A percentile compares a stretch with the other conserved stretches of the same genome.
Conservation (phyloP, 2,329 filamentous ascomycete genomes). For the Alternaria atra region DNA sequence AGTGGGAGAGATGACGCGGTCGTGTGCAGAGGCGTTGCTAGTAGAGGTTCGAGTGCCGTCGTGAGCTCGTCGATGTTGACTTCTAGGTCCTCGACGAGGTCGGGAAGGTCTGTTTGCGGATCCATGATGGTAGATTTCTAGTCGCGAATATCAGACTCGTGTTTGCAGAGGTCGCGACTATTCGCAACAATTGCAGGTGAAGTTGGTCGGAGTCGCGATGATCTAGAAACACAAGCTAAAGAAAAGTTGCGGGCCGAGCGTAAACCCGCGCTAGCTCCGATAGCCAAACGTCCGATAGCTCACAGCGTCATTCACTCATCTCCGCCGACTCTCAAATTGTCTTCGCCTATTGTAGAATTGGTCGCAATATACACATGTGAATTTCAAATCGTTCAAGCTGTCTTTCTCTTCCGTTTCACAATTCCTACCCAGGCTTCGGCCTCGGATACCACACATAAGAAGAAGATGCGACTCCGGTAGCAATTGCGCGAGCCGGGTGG, state of each 20-base stretch:
- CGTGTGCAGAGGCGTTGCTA: constrained; percentile 70
- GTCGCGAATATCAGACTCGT: not conserved
- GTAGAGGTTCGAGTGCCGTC: constrained; percentile 75
- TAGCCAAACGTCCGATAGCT: constrained; percentile 7
- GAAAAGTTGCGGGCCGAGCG: constrained; percentile 39
- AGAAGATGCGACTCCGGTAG: constrained; percentile 55
- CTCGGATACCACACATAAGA: constrained; percentile 54
- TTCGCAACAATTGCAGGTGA: constrained; percentile 1
- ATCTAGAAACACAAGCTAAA: constrained; percentile 10
- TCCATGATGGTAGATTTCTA: constrained; percentile 56
- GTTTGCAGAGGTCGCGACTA: not conserved
- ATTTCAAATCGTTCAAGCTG: constrained; percentile 50
- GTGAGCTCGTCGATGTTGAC: constrained; percentile 82
- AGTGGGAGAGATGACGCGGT: constrained; percentile 82
- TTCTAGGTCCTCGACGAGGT: constrained; percentile 77
- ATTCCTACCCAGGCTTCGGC: constrained; percentile 56
- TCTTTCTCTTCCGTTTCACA: constrained; percentile 51
- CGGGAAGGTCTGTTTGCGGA: constrained; percentile 64
- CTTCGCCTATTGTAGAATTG: not conserved
- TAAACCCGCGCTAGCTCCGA: constrained; percentile 29
- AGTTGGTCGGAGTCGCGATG: constrained; percentile 3
- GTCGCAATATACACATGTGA: constrained; percentile 24
- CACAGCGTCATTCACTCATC: constrained; percentile 21
- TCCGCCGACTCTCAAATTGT: not conserved
- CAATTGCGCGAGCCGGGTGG: constrained; percentile 55